These are phyloP conservation scores for Ceratobasidium sp. DNA, from an alignment of 1,284 basidiomycete genomes.

Conservation along the genomic window DNA sequence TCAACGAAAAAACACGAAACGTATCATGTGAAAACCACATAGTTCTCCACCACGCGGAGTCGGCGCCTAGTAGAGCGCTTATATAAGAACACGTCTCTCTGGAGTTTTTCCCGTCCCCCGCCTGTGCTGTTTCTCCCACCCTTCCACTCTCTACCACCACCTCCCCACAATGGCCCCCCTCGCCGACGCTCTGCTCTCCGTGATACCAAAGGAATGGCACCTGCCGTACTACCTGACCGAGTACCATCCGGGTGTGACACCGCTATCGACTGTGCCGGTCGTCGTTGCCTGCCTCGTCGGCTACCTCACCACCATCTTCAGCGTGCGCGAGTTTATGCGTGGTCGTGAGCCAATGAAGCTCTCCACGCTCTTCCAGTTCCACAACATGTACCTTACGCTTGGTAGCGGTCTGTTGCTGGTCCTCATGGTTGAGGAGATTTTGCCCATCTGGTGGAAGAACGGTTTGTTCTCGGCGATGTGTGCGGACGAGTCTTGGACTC, in stretches of 20 bases:
- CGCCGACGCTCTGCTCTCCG: constrained; percentile 74
- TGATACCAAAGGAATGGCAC: constrained; percentile 49
- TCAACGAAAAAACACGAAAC: neutral
- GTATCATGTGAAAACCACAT: constrained; percentile 17
- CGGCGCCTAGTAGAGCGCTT: constrained; percentile 19
- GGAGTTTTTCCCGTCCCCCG: constrained; percentile 33
- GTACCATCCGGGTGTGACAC: constrained; percentile 77
- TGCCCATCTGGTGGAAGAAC: constrained; percentile 56
- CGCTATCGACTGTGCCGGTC: constrained; percentile 78
- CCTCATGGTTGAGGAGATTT: constrained; percentile 63
- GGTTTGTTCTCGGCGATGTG: constrained; percentile 64
- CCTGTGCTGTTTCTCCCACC: constrained; percentile 4
- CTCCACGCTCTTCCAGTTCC: constrained; percentile 85
- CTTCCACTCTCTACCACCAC: constrained; percentile 35
- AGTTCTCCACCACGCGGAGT: constrained; percentile 23
- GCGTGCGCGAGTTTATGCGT: constrained; percentile 86
- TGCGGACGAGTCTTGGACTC: constrained; percentile 59
- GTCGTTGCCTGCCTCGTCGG: constrained; percentile 74
- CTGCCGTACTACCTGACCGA: constrained; percentile 69
- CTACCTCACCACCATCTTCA: constrained; percentile 91
- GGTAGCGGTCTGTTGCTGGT: constrained; percentile 60
- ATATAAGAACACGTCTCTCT: constrained; percentile 32
- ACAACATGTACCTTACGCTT: constrained; percentile 62
- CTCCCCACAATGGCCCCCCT: constrained; percentile 50
- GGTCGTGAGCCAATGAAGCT: constrained; percentile 77